Base-by-base conservation (phyloP, 495 filamentous ascomycete species). In the Terfezia boudieri region DNA sequence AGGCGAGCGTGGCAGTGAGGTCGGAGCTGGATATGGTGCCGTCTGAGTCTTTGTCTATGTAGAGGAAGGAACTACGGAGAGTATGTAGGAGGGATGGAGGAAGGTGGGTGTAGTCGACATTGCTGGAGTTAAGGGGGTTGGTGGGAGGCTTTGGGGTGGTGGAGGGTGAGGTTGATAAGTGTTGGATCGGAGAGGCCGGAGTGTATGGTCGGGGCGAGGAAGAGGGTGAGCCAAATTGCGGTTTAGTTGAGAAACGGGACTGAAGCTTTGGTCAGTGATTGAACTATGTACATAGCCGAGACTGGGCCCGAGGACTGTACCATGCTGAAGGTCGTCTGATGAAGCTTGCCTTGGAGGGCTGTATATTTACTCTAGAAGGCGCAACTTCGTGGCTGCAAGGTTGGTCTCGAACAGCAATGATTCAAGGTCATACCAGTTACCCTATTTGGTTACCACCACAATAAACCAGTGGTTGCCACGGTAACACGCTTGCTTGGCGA, bases 31-130 rank as follows among this genome's bases (percentile, higher is more conserved):
- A 58, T 36, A 65, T 62, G 50, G 55, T 37, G 12, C 63, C 63
- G 38, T 65, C 62, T 36, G 62, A 63, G 22, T 65, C 62, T 49
- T 64, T 65, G 43, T 65, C 63, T 9, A 65, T 53, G 56, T 64
- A 61, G 26, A 56, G 55, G 56, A 65, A 65, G 9, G 62, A 59
- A 49, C 11, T 20, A 6, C 49, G 49, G 49, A 51, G 49, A 23
- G 49, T 22, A 12, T 51, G 49, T 3, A 51, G 14, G 23, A 32
- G 16, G 49, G 49, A 12, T 16, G 49, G 5, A 12, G 49, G 49
- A 6, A 51, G 49, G 49, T 20, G 11, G 49, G 49, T 46, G 41
- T 46, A 46, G 41, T 46, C 41, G 14, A 26, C 12, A 26, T 20
- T n/a, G 49, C 12, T n/a, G 49, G 23, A 51, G 49, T 22, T 32